Base-by-base conservation (phyloP, 495 filamentous ascomycete genomes). In the Arthonia radiata region DNA sequence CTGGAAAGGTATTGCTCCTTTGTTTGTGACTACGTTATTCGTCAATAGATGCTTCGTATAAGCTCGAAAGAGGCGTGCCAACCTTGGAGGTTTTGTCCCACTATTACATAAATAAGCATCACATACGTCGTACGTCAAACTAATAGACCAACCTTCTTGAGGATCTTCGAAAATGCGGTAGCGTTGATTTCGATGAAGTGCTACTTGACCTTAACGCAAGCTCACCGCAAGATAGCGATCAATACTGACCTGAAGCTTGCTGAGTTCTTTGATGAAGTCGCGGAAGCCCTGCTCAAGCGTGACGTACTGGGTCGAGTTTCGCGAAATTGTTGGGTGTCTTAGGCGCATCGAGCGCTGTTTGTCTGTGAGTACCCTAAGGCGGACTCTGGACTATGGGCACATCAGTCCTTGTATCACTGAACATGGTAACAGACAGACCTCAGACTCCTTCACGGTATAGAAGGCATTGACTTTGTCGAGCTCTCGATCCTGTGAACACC, bases 21-120 rank as follows among this genome's bases (percentile, higher is more conserved):
- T 35, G 82, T 92, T 41, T 81, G 79, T 29, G 86, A 94, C 63
- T 73, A 41, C 18, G 13, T 15, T 29, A 28, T 46, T 37, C 47
- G 37, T 30, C 32, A 37, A 27, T 39, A 37, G 36, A 39, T 30
- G 25, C 23, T 29, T 30, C 24, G 28, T 27, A 26, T 23, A 10
- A 40, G 15, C 13, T 19, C 13, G 9, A 13, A n/a, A n/a, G n/a
- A n/a, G n/a, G n/a, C 17, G 3, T 18, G 26, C 32, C 21, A 40
- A 73, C 67, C 66, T 97, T 97, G 31, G 83, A 91, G 11, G 89
- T 91, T 61, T 97, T 97, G 50, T 97, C 86, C 86, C 86, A 97
- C 66, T 68, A 47, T 30, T 26, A 6, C n/a, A 26, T 4, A 30
- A 24, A 35, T 48, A 32, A 51, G 47, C 40, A 34, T 18, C 11